Evolutionary conservation across 805 yeast genomes (phyloP), one percentile per base, ranked within the genome.

Genomic region (Middelhovenomyces tepae): DNA sequence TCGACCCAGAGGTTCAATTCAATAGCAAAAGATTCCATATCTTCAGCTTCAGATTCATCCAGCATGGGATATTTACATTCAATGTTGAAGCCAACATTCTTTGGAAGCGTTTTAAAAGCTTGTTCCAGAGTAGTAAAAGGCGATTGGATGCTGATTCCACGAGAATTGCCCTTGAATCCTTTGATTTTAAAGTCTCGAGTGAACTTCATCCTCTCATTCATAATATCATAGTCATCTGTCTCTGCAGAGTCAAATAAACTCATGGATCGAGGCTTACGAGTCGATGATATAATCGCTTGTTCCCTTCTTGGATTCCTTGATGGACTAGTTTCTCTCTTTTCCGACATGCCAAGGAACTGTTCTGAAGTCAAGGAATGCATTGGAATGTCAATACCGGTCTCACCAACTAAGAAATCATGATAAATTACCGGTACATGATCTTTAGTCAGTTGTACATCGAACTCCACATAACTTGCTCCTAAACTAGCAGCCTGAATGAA

Each of bases 381-480:
- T 3, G 97, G 96, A 31, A 87, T 79, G 59, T 89, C 97, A 32
- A 83, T 85, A 11, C 97, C 97, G 4, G 94, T 77, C 51, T 89
- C 97, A 2, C 95, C 94, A 31, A 89, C 95, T 27, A 84, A 55
- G 51, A 89, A 89, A 53, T 89, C 97, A 56, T 89, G 97, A 51
- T 89, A 89, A 18, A 89, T 81, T 5, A 89, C 97, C 2, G 97
- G 96, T 7, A 84, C 76, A 43, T 67, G 66, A 55, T 89, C 97
- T 51, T 86, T 85, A 10, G 97, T 89, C 45, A 89, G 64, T 53
- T 89, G 97, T 28, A 89, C 97, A 57, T 89, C 97, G 54, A 89
- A 89, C 58, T 89, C 97, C 33, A 89, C 96, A 50, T 89, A 89
- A 2, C 94, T 79, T 1, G 97, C 97, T 25, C 97, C 97, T 44